Conservation (phyloP, 305 asterid genomes). For the Petunia hybrid region DNA sequence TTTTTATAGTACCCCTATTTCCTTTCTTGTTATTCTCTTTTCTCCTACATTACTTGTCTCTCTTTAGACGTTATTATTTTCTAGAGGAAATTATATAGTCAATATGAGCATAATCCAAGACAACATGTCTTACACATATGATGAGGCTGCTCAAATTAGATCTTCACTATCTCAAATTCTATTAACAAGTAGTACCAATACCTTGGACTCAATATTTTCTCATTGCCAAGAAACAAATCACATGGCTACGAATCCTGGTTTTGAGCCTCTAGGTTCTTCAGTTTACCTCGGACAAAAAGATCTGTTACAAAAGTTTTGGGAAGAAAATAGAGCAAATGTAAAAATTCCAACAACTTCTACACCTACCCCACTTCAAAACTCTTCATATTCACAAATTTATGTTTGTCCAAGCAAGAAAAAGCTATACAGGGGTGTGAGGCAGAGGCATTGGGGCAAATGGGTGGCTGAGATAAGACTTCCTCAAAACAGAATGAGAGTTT, state of each 20-base stretch:
- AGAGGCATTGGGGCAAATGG: conserved; percentile 97
- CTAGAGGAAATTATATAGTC: conserved; percentile 3
- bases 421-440: conserved; percentile 84
- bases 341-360: conserved; percentile 29
- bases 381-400: conserved; percentile 34
- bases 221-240: conserved; percentile 50
- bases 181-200: conserved; percentile 61
- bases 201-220: conserved; percentile 78
- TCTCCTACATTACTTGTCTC: not conserved
- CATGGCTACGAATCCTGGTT: conserved; percentile 28
- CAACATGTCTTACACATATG: conserved; percentile 28
- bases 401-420: conserved; percentile 61
- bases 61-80: not conserved
- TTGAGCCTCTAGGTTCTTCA: conserved; percentile 62
- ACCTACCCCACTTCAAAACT: conserved; percentile 32
- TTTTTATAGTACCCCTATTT: conserved; percentile 50
- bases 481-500: conserved; percentile 79
- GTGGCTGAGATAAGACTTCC: conserved; percentile 92
- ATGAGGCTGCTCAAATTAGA: conserved; percentile 49
- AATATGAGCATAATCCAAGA: conserved; percentile 50
- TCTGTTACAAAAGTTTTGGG: conserved; percentile 52
- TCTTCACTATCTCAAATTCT: conserved; percentile 67
- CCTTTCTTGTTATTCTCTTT: conserved; percentile 40
- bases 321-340: conserved; percentile 37
- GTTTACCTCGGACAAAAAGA: conserved; percentile 60